Conservation (phyloP, 108 stramenopile genomes). For the Pseudonitzschia multiseries region DNA sequence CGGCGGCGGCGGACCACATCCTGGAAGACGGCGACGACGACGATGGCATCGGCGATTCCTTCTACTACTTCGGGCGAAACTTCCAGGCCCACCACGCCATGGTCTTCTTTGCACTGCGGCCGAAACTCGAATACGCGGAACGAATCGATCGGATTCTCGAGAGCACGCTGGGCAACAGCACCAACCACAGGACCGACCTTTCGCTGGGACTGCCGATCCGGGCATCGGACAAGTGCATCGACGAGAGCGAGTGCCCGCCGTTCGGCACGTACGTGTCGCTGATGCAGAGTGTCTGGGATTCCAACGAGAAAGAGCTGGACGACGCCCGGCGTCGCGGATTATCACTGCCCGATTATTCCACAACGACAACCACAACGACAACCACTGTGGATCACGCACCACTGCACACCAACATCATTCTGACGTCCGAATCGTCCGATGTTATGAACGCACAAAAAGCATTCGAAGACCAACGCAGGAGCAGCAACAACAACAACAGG, state of each 20-base stretch:
- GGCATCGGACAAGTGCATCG: constrained; percentile 51
- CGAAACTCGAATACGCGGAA: constrained; percentile 19
- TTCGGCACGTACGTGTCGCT: constrained; percentile 40
- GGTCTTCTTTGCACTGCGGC: constrained; percentile 41
- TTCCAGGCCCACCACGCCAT: constrained; percentile 29
- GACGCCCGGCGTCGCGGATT: background rate
- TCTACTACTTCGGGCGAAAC: constrained; percentile 22
- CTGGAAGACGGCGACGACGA: background rate
- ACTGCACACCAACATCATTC: constrained; percentile 23
- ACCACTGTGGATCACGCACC: background rate
- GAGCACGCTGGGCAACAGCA: background rate
- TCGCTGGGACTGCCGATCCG: constrained; percentile 45
- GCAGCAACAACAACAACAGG: background rate
- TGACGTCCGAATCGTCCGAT: constrained; percentile 41
- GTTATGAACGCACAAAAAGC: constrained; percentile 22
- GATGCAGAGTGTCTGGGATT: constrained; percentile 24
- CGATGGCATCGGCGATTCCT: background rate
- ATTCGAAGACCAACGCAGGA: constrained; percentile 5
- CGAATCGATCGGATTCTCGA: constrained; percentile 21
- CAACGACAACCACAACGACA: background rate
- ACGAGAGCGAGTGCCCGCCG: constrained; percentile 46
- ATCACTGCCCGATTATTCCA: background rate
- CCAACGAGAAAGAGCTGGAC: background rate
- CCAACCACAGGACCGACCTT: constrained; percentile 14
- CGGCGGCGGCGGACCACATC: constrained; percentile 5